A percentile compares a stretch with the other conserved stretches of the same genome.
Evolutionary conservation across 2,329 filamentous ascomycete species (phyloP).

Genomic region (Diaporthe destruens): DNA sequence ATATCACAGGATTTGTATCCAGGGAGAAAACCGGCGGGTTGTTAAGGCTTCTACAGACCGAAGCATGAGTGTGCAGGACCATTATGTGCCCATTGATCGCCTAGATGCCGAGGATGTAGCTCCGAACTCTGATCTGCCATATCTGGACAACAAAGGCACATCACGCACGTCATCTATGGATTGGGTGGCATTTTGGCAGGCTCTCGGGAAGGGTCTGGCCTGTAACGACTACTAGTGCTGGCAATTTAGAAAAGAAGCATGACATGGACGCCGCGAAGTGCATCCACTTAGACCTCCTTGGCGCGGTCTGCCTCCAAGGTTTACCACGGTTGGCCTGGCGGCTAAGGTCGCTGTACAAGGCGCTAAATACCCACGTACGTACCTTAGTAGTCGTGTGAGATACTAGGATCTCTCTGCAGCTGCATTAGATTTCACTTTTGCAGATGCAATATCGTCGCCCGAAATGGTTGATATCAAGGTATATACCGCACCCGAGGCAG

Average conservation of each 20-base stretch:
- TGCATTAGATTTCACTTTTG: background rate
- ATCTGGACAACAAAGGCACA: background rate
- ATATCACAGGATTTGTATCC: too few species aligned
- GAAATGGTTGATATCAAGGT: background rate
- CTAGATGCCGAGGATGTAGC: conserved; percentile 4
- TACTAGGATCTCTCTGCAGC: background rate
- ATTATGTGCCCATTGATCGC: background rate
- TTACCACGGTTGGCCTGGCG: conserved; percentile 1
- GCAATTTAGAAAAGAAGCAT: background rate
- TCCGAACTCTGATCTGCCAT: conserved; percentile 9
- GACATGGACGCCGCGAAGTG: background rate
- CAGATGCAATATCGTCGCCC: background rate
- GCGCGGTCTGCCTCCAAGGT: conserved; percentile 10
- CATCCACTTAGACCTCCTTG: conserved; percentile 7
- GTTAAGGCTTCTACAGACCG: background rate
- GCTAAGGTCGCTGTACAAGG: background rate
- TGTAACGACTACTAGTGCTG: background rate
- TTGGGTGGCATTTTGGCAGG: background rate
- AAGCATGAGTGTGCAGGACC: background rate
- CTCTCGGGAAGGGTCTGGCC: conserved; percentile 3
- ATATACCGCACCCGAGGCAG: background rate
- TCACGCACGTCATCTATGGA: conserved; percentile 3
- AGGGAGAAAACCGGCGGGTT: background rate
- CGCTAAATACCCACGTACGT: background rate
- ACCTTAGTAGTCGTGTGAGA: conserved; percentile 9